These are phyloP conservation scores for Pisolithus tinctorius DNA, from an alignment of 768 basidiomycete species.

Conservation along the genomic window DNA sequence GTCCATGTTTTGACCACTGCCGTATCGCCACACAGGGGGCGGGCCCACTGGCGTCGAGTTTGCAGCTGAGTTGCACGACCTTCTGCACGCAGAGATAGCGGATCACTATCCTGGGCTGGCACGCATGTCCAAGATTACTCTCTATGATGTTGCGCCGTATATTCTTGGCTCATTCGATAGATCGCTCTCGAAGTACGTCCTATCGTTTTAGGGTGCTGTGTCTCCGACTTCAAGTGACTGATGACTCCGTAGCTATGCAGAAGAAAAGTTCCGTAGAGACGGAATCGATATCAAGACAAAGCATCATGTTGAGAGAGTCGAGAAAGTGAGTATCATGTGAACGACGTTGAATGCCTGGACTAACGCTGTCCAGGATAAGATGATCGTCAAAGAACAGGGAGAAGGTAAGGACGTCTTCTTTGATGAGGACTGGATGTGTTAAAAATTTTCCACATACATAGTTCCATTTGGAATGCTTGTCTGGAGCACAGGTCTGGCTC, in stretches of 20 bases:
- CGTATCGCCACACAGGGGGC: conserved; percentile 39
- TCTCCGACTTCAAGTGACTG: background rate
- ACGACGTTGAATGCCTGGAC: conserved; percentile 5
- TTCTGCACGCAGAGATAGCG: conserved; percentile 60
- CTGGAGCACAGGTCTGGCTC: conserved; percentile 82
- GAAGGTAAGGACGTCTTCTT: conserved; percentile 40
- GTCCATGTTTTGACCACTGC: conserved; percentile 4
- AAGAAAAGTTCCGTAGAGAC: conserved; percentile 64
- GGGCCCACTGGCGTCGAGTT: conserved; percentile 81
- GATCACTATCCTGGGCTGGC: conserved; percentile 59
- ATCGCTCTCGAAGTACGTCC: conserved; percentile 47
- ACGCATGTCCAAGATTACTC: conserved; percentile 59
- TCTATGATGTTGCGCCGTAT: conserved; percentile 76
- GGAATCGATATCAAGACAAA: conserved; percentile 68
- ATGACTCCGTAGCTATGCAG: conserved; percentile 45
- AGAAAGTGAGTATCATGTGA: conserved; percentile 34
- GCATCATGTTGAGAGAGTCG: conserved; percentile 67
- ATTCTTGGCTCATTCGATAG: conserved; percentile 75
- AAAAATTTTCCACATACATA: conserved; percentile 19
- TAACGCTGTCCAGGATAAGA: conserved; percentile 41
- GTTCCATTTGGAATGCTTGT: conserved; percentile 80
- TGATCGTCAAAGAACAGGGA: conserved; percentile 66
- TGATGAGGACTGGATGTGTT: conserved; percentile 4
- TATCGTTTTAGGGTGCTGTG: conserved; percentile 1
- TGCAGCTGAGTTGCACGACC: conserved; percentile 74